These are phyloP conservation scores for Apiotrichum akiyoshidainum DNA, from an alignment of 1,284 basidiomycete species.

Conservation along the genomic window DNA sequence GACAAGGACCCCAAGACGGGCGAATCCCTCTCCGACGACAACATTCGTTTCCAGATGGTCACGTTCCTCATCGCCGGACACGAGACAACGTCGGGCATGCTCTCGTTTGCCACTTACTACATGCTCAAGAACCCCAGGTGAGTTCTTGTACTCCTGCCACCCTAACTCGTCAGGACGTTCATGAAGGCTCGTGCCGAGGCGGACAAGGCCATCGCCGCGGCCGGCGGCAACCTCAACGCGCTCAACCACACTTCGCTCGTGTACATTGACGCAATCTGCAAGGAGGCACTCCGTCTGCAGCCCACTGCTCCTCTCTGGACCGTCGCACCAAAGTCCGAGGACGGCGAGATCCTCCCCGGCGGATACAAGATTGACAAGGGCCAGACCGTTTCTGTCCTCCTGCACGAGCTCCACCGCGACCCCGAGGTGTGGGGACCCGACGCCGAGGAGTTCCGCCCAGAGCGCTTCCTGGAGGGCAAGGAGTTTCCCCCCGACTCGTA, in stretches of 20 bases:
- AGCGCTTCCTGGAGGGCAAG: constrained; percentile 57
- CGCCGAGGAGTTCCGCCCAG: constrained; percentile 49
- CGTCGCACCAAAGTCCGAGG: constrained; percentile 9
- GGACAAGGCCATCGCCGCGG: constrained; percentile 50
- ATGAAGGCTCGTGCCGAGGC: constrained; percentile 59
- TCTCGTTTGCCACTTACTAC: constrained; percentile 47
- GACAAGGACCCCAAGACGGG: constrained; percentile 57
- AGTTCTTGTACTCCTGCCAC: constrained; percentile 22
- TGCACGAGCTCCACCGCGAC: constrained; percentile 52
- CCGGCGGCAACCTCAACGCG: constrained; percentile 18
- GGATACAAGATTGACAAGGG: constrained; percentile 52
- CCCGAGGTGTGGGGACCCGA: constrained; percentile 56
- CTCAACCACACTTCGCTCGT: constrained; percentile 51
- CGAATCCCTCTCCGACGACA: constrained; percentile 53
- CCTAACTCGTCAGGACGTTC: constrained; percentile 34
- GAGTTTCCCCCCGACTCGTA: constrained; percentile 37
- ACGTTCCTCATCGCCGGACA: constrained; percentile 60
- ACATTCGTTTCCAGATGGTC: constrained; percentile 56
- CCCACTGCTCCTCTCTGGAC: constrained; percentile 49
- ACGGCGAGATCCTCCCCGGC: constrained; percentile 18
- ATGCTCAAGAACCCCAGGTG: constrained; percentile 55
- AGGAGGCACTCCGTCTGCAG: constrained; percentile 56
- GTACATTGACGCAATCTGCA: constrained; percentile 56
- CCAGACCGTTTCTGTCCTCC: constrained; percentile 42
- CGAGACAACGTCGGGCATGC: constrained; percentile 54